These are phyloP conservation scores for Hypomontagnella submonticulosa DNA, from an alignment of 495 filamentous ascomycete species.

Conservation along the genomic window DNA sequence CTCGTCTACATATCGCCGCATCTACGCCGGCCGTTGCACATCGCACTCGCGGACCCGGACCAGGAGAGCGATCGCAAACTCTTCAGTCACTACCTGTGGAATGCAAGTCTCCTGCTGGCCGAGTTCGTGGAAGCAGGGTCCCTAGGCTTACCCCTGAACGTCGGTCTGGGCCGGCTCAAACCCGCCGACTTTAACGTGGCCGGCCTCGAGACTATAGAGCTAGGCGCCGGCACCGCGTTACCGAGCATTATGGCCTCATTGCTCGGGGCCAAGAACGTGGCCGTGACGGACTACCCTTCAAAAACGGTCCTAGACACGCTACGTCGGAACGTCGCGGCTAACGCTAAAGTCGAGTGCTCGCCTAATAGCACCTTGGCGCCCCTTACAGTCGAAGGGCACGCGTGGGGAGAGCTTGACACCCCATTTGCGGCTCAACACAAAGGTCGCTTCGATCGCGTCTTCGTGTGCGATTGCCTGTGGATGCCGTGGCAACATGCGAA, in stretches of 20 bases:
- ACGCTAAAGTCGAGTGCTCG: slow-evolving; percentile 32
- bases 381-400: slow-evolving; percentile 69
- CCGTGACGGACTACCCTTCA: slow-evolving; percentile 82
- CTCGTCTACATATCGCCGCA: slow-evolving; percentile 74
- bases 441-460: slow-evolving; percentile 71
- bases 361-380: slow-evolving; percentile 33
- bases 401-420: slow-evolving; percentile 75
- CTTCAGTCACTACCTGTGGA: slow-evolving; percentile 90
- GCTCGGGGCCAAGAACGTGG: slow-evolving; percentile 70
- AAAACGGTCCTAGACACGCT: slow-evolving; percentile 70
- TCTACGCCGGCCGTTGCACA: slow-evolving; percentile 56
- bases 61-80: slow-evolving; percentile 68
- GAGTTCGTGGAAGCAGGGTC: slow-evolving; percentile 69
- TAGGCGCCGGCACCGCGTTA: slow-evolving; percentile 77
- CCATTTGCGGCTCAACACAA: slow-evolving; percentile 62
- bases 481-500: slow-evolving; percentile 81
- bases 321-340: slow-evolving; percentile 65
- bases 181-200: slow-evolving; percentile 48
- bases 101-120: slow-evolving; percentile 76
- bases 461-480: slow-evolving; percentile 89
- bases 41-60: slow-evolving; percentile 66
- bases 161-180: slow-evolving; percentile 2
- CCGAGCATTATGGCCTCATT: slow-evolving; percentile 75
- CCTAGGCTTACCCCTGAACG: slow-evolving; percentile 38
- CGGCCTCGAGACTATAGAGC: slow-evolving; percentile 55